These are phyloP conservation scores for Exserohilum turcica DNA, from an alignment of 2,329 filamentous ascomycete genomes.

Conservation along the genomic window DNA sequence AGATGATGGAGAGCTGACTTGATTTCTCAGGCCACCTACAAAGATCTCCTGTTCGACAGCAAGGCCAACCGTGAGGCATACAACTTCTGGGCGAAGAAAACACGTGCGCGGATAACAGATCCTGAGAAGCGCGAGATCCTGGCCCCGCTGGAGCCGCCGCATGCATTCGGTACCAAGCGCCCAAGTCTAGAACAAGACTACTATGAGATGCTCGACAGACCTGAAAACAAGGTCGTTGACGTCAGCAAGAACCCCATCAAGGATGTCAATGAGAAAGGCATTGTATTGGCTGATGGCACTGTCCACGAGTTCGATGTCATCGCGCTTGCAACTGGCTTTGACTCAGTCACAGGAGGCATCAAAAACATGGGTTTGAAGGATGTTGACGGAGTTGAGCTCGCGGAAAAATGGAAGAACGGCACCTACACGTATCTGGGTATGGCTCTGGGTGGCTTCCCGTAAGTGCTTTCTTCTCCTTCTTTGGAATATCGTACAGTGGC, in stretches of 20 bases:
- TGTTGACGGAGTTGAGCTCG: constrained; percentile 45
- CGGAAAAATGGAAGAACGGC: constrained; percentile 51
- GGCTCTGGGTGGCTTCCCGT: constrained; percentile 45
- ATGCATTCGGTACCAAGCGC: constrained; percentile 56
- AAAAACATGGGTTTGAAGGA: constrained; percentile 49
- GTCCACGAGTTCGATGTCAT: constrained; percentile 52
- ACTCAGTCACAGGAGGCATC: constrained; percentile 52
- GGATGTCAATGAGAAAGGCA: constrained; percentile 47
- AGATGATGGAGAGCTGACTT: background rate
- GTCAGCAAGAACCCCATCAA: constrained; percentile 51
- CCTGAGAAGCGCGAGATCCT: constrained; percentile 53
- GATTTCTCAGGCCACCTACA: constrained; percentile 33
- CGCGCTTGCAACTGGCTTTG: constrained; percentile 54
- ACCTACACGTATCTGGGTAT: constrained; percentile 52
- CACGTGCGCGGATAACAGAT: constrained; percentile 50
- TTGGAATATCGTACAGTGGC: background rate
- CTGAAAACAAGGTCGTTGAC: constrained; percentile 52
- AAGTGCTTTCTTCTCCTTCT: background rate
- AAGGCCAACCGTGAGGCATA: constrained; percentile 53
- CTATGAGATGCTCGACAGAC: constrained; percentile 53
- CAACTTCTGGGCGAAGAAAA: constrained; percentile 55
- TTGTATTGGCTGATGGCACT: constrained; percentile 49
- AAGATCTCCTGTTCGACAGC: constrained; percentile 49
- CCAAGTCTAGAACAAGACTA: constrained; percentile 55
- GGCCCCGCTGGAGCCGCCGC: constrained; percentile 52